Conservation (phyloP, 2,329 filamentous ascomycete species). For the Polytolypa hystricis region DNA sequence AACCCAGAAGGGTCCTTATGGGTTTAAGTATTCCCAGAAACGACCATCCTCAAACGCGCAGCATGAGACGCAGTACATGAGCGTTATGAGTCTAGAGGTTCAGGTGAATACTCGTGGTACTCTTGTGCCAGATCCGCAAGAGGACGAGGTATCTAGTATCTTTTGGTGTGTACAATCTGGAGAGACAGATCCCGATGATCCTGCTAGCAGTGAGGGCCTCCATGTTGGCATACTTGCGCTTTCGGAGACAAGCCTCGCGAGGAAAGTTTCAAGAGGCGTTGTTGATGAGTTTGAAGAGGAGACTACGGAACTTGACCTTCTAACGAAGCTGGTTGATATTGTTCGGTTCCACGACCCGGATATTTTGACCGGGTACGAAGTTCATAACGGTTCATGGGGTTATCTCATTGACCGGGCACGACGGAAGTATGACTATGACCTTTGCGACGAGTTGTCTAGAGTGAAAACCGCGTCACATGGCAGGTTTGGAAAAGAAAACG, state of each 20-base stretch:
- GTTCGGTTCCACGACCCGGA: conserved; percentile 80
- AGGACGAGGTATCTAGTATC: conserved; percentile 77
- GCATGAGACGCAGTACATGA: conserved; percentile 89
- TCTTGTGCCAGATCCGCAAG: conserved; percentile 75
- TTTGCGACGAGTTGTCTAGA: conserved; percentile 83
- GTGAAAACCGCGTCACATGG: conserved; percentile 77
- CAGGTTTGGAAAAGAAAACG: conserved; percentile 72
- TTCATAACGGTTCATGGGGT: conserved; percentile 88
- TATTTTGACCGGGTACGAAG: conserved; percentile 87
- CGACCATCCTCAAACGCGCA: conserved; percentile 62
- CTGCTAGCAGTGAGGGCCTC: conserved; percentile 38
- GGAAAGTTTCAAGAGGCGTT: conserved; percentile 52
- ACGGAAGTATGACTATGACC: conserved; percentile 75
- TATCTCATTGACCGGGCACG: conserved; percentile 86
- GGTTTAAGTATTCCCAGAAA: conserved; percentile 77
- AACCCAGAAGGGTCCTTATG: conserved; percentile 70
- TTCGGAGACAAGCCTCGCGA: conserved; percentile 49
- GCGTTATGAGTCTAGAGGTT: conserved; percentile 84
- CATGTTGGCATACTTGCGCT: conserved; percentile 64
- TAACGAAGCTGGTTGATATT: conserved; percentile 76
- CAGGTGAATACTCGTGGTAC: conserved; percentile 79
- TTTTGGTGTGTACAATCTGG: conserved; percentile 85
- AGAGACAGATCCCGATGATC: conserved; percentile 45
- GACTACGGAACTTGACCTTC: conserved; percentile 67
- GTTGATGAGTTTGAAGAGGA: conserved; percentile 61